phyloP scores from a whole-genome alignment of 2,329 filamentous ascomycete species.

The Xylariaceae sp. region DNA sequence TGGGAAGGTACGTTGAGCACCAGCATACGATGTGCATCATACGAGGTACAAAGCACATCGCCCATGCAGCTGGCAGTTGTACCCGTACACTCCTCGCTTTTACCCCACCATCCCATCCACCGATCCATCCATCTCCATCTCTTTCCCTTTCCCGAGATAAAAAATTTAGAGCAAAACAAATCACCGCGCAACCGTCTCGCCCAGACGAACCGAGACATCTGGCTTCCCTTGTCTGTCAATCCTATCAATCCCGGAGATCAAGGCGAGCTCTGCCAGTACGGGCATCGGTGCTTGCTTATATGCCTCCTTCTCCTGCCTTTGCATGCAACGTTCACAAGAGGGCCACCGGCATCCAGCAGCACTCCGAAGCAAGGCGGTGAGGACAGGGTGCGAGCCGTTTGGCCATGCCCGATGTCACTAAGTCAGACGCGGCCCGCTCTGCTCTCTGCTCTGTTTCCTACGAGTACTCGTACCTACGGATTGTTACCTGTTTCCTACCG shows the following conservation, averaged over 20 bases:
- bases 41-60: background rate
- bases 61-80: background rate
- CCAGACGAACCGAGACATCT: slow-evolving; percentile 12
- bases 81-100: background rate
- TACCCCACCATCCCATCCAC: slow-evolving; percentile 12
- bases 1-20: no score
- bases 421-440: slow-evolving; percentile 23
- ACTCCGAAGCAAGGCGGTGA: slow-evolving; percentile 34
- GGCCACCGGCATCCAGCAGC: slow-evolving; percentile 15
- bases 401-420: slow-evolving; percentile 19
- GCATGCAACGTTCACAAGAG: slow-evolving; percentile 28
- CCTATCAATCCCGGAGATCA: slow-evolving; percentile 9
- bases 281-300: slow-evolving; percentile 17
- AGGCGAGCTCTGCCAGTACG: slow-evolving; percentile 15
- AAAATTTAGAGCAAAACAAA: slow-evolving; percentile 2
- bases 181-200: background rate
- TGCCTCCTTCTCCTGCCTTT: slow-evolving; percentile 10
- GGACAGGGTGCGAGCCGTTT: slow-evolving; percentile 35
- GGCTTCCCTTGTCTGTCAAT: slow-evolving; percentile 10
- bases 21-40: no score
- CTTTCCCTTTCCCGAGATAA: background rate
- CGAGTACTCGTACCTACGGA: no score
- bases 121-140: background rate
- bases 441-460: slow-evolving; percentile 3
- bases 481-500: no score